phyloP scores from a whole-genome alignment of 2,329 filamentous ascomycete genomes.

The Ophioceras dolichostomum region DNA sequence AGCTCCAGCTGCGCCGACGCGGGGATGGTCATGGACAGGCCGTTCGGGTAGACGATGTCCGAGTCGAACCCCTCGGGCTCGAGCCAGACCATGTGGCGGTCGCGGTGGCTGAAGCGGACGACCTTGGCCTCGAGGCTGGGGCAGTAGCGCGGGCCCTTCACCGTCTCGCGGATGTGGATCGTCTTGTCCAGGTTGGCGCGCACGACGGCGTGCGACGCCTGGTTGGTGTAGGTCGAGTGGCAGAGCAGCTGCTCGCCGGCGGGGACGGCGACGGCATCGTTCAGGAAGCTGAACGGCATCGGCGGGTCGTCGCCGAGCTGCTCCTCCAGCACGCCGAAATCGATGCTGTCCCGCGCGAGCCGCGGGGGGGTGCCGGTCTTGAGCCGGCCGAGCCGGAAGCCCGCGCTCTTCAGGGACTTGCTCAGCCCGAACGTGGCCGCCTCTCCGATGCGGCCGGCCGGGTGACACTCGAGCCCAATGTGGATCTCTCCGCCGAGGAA shows the following conservation, averaged over 20 bases:
- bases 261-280: constrained; percentile 58
- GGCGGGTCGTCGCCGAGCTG: constrained; percentile 80
- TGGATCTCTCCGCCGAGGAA: constrained; percentile 96
- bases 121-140: constrained; percentile 93
- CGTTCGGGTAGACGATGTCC: constrained; percentile 88
- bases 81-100: constrained; percentile 84
- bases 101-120: constrained; percentile 71
- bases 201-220: constrained; percentile 69
- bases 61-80: constrained; percentile 92
- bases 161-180: constrained; percentile 89
- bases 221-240: constrained; percentile 79
- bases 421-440: constrained; percentile 86
- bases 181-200: constrained; percentile 87
- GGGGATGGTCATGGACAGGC: constrained; percentile 93
- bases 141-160: constrained; percentile 90
- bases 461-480: constrained; percentile 73
- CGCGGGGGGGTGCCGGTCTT: constrained; percentile 95
- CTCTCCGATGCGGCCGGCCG: constrained; percentile 87
- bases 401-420: constrained; percentile 77
- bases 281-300: constrained; percentile 82
- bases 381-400: constrained; percentile 76
- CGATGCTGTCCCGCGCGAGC: constrained; percentile 68
- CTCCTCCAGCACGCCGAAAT: constrained; percentile 58
- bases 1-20: constrained; percentile 74
- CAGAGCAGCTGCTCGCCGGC: constrained; percentile 67